phyloP scores from a whole-genome alignment of 2,329 filamentous ascomycete genomes.

The Setomelanomma holmii region DNA sequence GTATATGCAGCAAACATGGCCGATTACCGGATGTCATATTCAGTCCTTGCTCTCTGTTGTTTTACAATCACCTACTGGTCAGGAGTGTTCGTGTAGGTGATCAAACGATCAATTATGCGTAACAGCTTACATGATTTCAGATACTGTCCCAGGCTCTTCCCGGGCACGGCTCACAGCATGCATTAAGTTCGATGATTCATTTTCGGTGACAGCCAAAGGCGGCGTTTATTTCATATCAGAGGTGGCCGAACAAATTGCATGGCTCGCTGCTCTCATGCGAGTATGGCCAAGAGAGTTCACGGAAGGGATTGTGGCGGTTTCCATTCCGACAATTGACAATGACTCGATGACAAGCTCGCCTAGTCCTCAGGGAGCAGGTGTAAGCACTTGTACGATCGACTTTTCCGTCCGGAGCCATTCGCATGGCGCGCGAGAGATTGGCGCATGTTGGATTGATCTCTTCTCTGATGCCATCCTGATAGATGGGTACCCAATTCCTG shows the following conservation, averaged over 20 bases:
- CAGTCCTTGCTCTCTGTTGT: neutral
- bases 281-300: neutral
- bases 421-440: too few species aligned
- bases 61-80: neutral
- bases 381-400: too few species aligned
- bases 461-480: neutral
- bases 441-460: neutral
- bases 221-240: neutral
- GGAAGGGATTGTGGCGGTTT: too few species aligned
- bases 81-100: neutral
- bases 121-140: neutral
- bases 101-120: too few species aligned
- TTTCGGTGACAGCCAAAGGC: neutral
- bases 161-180: neutral
- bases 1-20: conserved; percentile 6
- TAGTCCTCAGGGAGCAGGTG: too few species aligned
- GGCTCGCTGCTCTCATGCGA: neutral
- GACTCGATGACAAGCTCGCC: too few species aligned
- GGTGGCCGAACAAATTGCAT: conserved; percentile 5
- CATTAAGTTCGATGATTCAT: neutral
- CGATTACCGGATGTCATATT: neutral
- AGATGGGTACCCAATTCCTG: neutral
- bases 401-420: too few species aligned
- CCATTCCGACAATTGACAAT: too few species aligned
- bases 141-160: neutral